Base-by-base conservation (phyloP, 2,329 filamentous ascomycete species). In the Fusarium stilboides region DNA sequence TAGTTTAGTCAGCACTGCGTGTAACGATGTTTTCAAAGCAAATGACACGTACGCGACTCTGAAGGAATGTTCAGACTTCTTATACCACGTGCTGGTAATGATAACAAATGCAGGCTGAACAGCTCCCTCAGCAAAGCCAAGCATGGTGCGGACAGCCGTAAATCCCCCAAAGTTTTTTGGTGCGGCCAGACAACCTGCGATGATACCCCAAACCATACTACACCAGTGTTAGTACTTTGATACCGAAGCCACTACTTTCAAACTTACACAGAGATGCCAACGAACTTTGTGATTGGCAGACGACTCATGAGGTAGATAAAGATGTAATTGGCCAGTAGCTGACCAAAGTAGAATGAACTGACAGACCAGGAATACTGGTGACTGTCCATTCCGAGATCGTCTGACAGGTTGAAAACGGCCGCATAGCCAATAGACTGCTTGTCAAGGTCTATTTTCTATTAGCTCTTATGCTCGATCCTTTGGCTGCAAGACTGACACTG, bases 31-130 rank as follows among this genome's bases (percentile, higher is more conserved):
- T 12, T 15, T n/a, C 36, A 7, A 46, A 6, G 24, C 6, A 34
- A 19, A 15, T 4, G 24, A 36, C 9, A 55, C 52, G n/a, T 26
- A 55, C 43, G 31, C 53, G 10, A 56, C 44, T 14, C 53, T 28
- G 17, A 56, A 40, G 3, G 53, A 22, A 8, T 56, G 53, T n/a
- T 56, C 53, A 26, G 31, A 46, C 19, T 56, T 56, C 22, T 39
- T 56, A 17, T 37, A 50, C 45, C 54, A 57, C 3, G 46, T 42
- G 26, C 44, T 50, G 10, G 54, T 57, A 4, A 57, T 57, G 5
- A 46, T 50, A 8, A 57, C 28, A 17, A 57, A 57, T 5, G 54
- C 54, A n/a, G 54, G 54, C 8, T 26, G 26, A 5, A 57, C 54
- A 5, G 44, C 36, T 2, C 54, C 54, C 19, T 57, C 45, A 8